Evolutionary conservation across 2,329 filamentous ascomycete species (phyloP), one percentile per base, ranked within the genome.

Genomic region (Geosmithia putterillii): DNA sequence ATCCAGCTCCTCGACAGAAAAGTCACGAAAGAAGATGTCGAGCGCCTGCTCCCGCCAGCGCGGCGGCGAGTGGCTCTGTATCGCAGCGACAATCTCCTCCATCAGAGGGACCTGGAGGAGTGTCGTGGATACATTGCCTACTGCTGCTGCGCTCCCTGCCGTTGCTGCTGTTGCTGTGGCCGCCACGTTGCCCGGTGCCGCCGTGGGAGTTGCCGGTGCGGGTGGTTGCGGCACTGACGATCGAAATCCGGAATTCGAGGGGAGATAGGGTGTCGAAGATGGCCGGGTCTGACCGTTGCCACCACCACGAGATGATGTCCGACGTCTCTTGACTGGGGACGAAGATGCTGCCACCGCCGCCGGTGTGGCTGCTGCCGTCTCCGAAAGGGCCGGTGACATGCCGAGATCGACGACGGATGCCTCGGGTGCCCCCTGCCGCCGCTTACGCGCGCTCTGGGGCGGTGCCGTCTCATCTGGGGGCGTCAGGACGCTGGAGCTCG

Each of bases 11-110:
- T 78, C 74, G 40, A 70, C 65, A 14, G 66, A 58, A 52, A 79
- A 79, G 46, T 79, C 74, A 25, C 66, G 63, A 56, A 79, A 78
- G 51, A 79, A 73, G 5, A 76, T 65, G 44, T 79, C 74, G 42
- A 79, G 62, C 0, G 74, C 74, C 53, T 73, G 69, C 54, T 79
- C 74, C 5, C 71, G 65, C 73, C 73, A 79, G 34, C 59, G 64
- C 6, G 67, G 62, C 6, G 60, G 54, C n/a, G 52, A 52, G 17
- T 64, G 59, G 7, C 59, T 52, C 32, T 57, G 60, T 18, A 70
- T 56, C 2, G 63, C 62, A 21, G 71, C 69, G 5, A 65, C 59
- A 5, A 58, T 52, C 32, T 66, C 65, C 35, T 70, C 64, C 5
- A 66, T 38, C 1, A 46, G 32, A 15, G 44, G 42, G 3, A 32